These are phyloP conservation scores for Magnolia changhungtana DNA, from an alignment of 164 flowering plant species.

Conservation along the genomic window DNA sequence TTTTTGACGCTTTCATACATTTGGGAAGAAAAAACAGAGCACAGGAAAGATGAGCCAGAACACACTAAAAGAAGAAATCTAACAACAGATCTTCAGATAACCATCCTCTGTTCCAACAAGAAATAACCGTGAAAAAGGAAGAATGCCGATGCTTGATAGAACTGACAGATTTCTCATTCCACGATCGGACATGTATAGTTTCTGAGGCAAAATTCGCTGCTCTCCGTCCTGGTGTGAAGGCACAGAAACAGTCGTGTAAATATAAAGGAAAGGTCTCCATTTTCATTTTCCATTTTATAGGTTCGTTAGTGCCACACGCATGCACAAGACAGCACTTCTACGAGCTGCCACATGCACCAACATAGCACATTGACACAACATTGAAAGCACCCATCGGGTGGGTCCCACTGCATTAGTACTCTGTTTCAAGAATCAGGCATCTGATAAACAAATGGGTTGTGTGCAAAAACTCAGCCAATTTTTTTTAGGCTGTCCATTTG, in stretches of 20 bases:
- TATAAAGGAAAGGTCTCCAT: neutral
- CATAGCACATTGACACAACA: too few relatives aligned
- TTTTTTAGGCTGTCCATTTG: too few relatives aligned
- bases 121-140: slow-evolving; percentile 85
- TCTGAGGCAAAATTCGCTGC: slow-evolving; percentile 50
- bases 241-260: neutral
- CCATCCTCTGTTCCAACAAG: slow-evolving; percentile 96
- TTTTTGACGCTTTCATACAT: neutral
- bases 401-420: too few relatives aligned
- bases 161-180: slow-evolving; percentile 62
- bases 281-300: too few relatives aligned
- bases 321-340: too few relatives aligned
- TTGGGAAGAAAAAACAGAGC: neutral
- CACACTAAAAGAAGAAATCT: neutral
- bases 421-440: too few relatives aligned
- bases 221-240: slow-evolving; percentile 52
- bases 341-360: too few relatives aligned
- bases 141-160: slow-evolving; percentile 69
- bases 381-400: too few relatives aligned
- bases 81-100: slow-evolving; percentile 74
- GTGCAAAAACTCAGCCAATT: too few relatives aligned
- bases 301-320: too few relatives aligned
- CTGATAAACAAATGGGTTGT: too few relatives aligned
- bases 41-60: neutral
- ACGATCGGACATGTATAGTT: slow-evolving; percentile 57